phyloP scores from a whole-genome alignment of 106 monocot species.

The Acorus gramineus region DNA sequence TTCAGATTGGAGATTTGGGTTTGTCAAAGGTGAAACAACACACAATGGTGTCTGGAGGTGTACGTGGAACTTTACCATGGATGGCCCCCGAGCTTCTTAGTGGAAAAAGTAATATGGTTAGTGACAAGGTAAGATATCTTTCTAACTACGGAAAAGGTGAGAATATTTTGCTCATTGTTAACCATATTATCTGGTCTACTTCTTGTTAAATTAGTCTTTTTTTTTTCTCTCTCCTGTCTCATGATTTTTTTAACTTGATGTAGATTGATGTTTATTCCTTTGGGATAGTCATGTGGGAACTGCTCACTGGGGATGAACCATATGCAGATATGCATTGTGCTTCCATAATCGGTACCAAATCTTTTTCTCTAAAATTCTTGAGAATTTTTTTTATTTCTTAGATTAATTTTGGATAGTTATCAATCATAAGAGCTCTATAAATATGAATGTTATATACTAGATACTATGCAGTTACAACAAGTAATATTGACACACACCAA shows the following conservation, averaged over 20 bases:
- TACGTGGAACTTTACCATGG: constrained; percentile 97
- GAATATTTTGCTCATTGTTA: not conserved
- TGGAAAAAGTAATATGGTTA: constrained; percentile 80
- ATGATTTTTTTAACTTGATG: constrained; percentile 6
- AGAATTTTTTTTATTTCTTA: no score
- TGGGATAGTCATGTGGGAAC: constrained; percentile 96
- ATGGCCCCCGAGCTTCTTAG: constrained; percentile 96
- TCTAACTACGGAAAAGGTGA: not conserved
- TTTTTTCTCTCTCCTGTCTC: not conserved
- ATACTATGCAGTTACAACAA: no score
- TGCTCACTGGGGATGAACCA: constrained; percentile 94
- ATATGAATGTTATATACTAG: no score
- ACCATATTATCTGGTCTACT: not conserved
- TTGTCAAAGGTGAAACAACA: constrained; percentile 92
- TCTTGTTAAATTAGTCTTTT: not conserved
- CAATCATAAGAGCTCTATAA: no score
- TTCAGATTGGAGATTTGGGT: constrained; percentile 91
- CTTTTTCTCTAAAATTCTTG: no score
- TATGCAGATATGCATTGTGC: constrained; percentile 76
- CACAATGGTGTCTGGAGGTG: constrained; percentile 88
- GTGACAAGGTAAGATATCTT: constrained; percentile 56
- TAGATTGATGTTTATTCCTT: constrained; percentile 98
- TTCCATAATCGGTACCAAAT: constrained; percentile 61
- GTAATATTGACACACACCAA: no score
- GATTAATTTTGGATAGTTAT: no score